Evolutionary conservation across 129 eudicot genomes (phyloP), one percentile per base, ranked within the genome.

Genomic region (Artemisia tridentata): DNA sequence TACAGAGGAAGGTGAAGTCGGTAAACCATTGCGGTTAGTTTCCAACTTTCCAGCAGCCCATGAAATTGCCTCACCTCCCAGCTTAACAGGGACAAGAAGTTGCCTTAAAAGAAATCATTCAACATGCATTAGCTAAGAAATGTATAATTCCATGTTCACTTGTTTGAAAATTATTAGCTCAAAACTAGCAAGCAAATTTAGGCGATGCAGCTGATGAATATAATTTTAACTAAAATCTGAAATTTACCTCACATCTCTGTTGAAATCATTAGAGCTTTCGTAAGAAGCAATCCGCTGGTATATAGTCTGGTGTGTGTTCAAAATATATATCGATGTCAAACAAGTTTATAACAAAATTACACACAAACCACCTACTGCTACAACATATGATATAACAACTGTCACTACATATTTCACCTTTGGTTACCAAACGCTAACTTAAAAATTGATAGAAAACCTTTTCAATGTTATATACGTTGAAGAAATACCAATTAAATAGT

Each of bases 1-100:
- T 34, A 92, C 75, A 38, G 97, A 93, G 13, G 99, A 93, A 55
- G 99, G 99, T 4, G 96, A 85, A 18, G 96, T 84, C 47, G 99
- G 95, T 46, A 93, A 80, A 11, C 91, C 91, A 11, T 81, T 85
- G 25, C 91, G 84, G 68, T 77, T 93, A 5, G 76, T 76, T 74
- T 93, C 99, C 67, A 87, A 66, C 75, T 90, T 90, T 49, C 86
- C 93, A 56, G 93, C 84, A 16, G 91, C 99, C 97, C 91, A 93
- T 21, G 90, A 76, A 65, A 93, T 75, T n/a, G 99, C 99, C 80
- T 87, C 82, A 1, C 92, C 93, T 76, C 97, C 99, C 45, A 87
- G 25, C 67, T 58, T 84, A 49, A 88, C 95, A 8, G 99, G 99
- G 66, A 81, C 84, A 67, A 93, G 86, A 67, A 93, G 88, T 77